Percentiles rank a stretch among this genome's conserved stretches.
These are phyloP conservation scores for Novymonas esmeraldas DNA, from an alignment of 208 protist species.

Conservation along the genomic window DNA sequence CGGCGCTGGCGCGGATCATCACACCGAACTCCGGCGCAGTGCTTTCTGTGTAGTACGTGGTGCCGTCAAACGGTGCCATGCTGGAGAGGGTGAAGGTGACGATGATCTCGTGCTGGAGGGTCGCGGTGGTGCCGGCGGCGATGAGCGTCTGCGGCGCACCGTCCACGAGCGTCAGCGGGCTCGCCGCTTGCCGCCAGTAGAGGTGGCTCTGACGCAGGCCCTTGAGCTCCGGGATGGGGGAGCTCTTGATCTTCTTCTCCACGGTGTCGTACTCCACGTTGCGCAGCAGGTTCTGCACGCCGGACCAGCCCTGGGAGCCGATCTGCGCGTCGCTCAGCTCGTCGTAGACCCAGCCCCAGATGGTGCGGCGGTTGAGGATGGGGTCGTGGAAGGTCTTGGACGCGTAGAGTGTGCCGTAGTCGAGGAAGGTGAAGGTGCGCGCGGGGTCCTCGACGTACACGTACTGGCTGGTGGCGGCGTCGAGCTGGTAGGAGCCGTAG, in stretches of 20 bases:
- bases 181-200: background rate
- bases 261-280: slow-evolving; percentile 43
- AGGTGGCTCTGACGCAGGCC: slow-evolving; percentile 30
- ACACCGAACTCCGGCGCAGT: slow-evolving; percentile 43
- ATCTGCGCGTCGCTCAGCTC: slow-evolving; percentile 43
- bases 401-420: slow-evolving; percentile 52
- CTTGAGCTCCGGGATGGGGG: slow-evolving; percentile 40
- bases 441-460: slow-evolving; percentile 36
- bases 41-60: slow-evolving; percentile 21
- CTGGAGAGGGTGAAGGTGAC: slow-evolving; percentile 38
- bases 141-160: slow-evolving; percentile 13
- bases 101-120: slow-evolving; percentile 47
- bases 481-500: slow-evolving; percentile 35
- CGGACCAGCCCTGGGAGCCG: slow-evolving; percentile 45
- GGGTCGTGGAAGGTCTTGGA: slow-evolving; percentile 56
- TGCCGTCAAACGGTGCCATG: slow-evolving; percentile 24
- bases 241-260: slow-evolving; percentile 42
- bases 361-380: slow-evolving; percentile 46
- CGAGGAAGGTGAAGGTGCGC: slow-evolving; percentile 45
- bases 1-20: slow-evolving; percentile 27
- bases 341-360: slow-evolving; percentile 56
- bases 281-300: slow-evolving; percentile 51
- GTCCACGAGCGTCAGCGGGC: slow-evolving; percentile 2
- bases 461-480: slow-evolving; percentile 24
- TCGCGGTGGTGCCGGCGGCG: slow-evolving; percentile 17